Percentiles rank a stretch among this genome's conserved stretches.
phyloP scores from a whole-genome alignment of 768 basidiomycete species.

The Leccinum arenicola region DNA sequence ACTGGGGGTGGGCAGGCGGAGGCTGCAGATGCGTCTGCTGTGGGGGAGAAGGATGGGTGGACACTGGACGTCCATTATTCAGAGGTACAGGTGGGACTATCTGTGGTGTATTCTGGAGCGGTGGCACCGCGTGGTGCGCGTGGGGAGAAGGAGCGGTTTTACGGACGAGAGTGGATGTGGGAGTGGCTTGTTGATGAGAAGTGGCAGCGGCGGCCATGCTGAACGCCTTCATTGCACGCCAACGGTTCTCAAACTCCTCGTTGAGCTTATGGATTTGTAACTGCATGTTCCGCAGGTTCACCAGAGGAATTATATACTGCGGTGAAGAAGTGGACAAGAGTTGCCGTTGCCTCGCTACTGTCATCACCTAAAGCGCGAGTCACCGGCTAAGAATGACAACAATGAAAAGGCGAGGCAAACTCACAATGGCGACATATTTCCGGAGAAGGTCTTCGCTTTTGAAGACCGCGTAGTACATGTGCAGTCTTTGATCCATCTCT shows the following conservation, averaged over 20 bases:
- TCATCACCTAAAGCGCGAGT: slow-evolving; percentile 36
- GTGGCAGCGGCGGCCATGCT: slow-evolving; percentile 2
- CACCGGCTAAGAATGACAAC: slow-evolving; percentile 8
- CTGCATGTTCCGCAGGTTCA: slow-evolving; percentile 44
- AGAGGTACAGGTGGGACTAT: slow-evolving; percentile 22
- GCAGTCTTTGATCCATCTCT: slow-evolving; percentile 53
- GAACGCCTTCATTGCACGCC: slow-evolving; percentile 24
- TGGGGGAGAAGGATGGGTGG: slow-evolving; percentile 27
- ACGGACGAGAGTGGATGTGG: slow-evolving; percentile 2
- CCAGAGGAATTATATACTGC: slow-evolving; percentile 34
- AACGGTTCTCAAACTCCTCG: slow-evolving; percentile 37
- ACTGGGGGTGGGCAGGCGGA: slow-evolving; percentile 11
- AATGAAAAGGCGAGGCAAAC: slow-evolving; percentile 25
- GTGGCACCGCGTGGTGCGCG: slow-evolving; percentile 16
- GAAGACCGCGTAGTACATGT: slow-evolving; percentile 43
- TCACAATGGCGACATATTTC: slow-evolving; percentile 53
- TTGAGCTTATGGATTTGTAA: slow-evolving; percentile 40
- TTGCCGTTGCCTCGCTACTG: slow-evolving; percentile 37
- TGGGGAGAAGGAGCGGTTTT: background rate
- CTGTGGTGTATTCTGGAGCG: slow-evolving; percentile 17
- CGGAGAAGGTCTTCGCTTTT: slow-evolving; percentile 48
- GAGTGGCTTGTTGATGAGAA: slow-evolving; percentile 4
- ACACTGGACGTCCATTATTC: slow-evolving; percentile 28
- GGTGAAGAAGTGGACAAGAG: slow-evolving; percentile 23
- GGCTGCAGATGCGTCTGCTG: slow-evolving; percentile 9